These are phyloP conservation scores for Lodderomyces beijingensis DNA, from an alignment of 1,139 yeast genomes.

Conservation along the genomic window DNA sequence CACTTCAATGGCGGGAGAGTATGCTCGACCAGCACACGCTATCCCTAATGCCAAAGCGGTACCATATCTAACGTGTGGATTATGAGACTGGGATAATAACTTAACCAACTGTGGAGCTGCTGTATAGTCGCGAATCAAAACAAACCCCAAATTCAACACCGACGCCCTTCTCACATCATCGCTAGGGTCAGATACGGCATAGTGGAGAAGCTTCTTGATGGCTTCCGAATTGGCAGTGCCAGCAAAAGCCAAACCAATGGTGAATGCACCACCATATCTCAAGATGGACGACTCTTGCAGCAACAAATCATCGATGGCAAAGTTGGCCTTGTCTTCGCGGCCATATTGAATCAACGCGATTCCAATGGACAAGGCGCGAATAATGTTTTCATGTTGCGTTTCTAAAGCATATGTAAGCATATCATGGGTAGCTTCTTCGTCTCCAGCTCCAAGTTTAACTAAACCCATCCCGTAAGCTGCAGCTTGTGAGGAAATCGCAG, in stretches of 20 bases:
- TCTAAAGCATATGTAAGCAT: conserved; percentile 92
- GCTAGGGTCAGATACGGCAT: conserved; percentile 94
- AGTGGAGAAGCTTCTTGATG: conserved; percentile 78
- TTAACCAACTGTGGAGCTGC: conserved; percentile 96
- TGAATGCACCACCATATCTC: conserved; percentile 94
- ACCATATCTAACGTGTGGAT: conserved; percentile 98
- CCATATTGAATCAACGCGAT: conserved; percentile 85
- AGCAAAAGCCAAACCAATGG: conserved; percentile 92
- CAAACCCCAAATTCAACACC: conserved; percentile 90
- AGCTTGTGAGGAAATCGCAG: conserved; percentile 94
- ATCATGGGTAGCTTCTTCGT: conserved; percentile 66
- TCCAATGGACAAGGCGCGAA: conserved; percentile 88
- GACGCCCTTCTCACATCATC: conserved; percentile 98
- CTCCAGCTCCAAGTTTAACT: conserved; percentile 92
- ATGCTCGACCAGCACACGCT: conserved; percentile 93
- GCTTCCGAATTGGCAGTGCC: conserved; percentile 94
- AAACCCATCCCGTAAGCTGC: conserved; percentile 97
- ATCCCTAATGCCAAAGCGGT: conserved; percentile 96
- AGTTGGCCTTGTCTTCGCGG: conserved; percentile 77
- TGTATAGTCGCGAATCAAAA: conserved; percentile 82
- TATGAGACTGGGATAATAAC: conserved; percentile 87
- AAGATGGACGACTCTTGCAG: conserved; percentile 76
- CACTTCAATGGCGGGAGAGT: conserved; percentile 85
- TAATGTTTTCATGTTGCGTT: conserved; percentile 93
- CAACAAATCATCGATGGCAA: conserved; percentile 62